Evolutionary conservation across 129 eudicot species (phyloP), one percentile per base, ranked within the genome.

Genomic region (Ambrosia trifida): DNA sequence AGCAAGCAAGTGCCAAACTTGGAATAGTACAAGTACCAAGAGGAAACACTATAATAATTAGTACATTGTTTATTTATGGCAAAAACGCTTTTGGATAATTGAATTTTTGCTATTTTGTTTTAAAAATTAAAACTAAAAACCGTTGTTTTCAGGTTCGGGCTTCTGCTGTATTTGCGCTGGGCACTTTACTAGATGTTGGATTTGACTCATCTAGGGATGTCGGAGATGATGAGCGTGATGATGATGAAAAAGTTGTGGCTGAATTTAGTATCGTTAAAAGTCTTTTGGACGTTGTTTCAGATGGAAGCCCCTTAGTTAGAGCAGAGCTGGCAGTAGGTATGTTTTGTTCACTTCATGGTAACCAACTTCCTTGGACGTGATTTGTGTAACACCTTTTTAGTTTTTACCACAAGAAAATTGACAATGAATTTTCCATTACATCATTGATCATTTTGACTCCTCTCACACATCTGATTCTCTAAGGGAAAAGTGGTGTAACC

Each of bases 251-350:
- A 71, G 60, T 81, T 54, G 84, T 78, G 76, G 90, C 90, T 70
- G 97, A 94, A 70, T 85, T 82, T 35, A 79, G 83, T 75, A 87
- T 94, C 61, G 85, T 90, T 36, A 94, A 80, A 77, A 84, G 85
- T 85, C 96, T 94, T 75, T 64, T 94, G 66, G 81, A 66, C 84
- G 96, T 84, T 77, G 96, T 87, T 72, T 85, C 97, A 54, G 97
- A 94, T 83, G 99, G 99, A 56, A 94, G 99, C 65, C 99, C 97
- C 4, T 81, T 94, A 57, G 99, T 94, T 49, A 86, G 99, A 51
- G 93, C 91, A 14, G 99, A 94, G 85, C 91, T 94, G 83, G 97
- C 96, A 72, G 93, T 88, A 76, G 98, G 98, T 85, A 87, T 69
- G 98, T 66, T 35, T 4, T n/a, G 30, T 45, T 65, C 62, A 19